These are phyloP conservation scores for Helicocarpus griseus DNA, from an alignment of 2,329 filamentous ascomycete genomes.

Conservation along the genomic window DNA sequence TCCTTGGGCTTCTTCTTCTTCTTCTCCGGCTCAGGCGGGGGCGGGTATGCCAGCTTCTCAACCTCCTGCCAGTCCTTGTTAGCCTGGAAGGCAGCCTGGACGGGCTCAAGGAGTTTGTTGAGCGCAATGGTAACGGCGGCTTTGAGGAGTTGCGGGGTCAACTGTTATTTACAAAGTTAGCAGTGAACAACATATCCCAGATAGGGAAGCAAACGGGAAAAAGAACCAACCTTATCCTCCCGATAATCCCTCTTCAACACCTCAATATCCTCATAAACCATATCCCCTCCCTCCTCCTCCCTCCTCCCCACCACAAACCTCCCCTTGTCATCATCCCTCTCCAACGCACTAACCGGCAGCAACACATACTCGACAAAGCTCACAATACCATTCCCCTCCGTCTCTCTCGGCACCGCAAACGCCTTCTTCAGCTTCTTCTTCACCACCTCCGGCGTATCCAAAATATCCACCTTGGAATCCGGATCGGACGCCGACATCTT, in stretches of 20 bases:
- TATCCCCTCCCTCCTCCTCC: conserved; percentile 57
- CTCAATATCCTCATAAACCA: conserved; percentile 69
- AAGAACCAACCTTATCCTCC: conserved; percentile 57
- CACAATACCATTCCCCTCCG: conserved; percentile 79
- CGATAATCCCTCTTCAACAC: conserved; percentile 71
- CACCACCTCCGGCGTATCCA: conserved; percentile 61
- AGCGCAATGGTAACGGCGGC: conserved; percentile 68
- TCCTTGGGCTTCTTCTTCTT: conserved; percentile 67
- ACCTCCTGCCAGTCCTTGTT: conserved; percentile 73
- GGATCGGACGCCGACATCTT: conserved; percentile 76
- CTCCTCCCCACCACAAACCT: conserved; percentile 59
- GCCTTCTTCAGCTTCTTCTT: conserved; percentile 81
- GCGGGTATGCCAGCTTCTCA: conserved; percentile 71
- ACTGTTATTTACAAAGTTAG: conserved; percentile 35
- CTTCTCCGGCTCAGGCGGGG: conserved; percentile 54
- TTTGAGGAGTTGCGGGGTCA: conserved; percentile 83
- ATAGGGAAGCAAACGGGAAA: neutral
- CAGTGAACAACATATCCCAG: neutral
- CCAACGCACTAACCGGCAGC: conserved; percentile 63
- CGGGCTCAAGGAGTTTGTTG: conserved; percentile 63
- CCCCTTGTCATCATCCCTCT: conserved; percentile 36
- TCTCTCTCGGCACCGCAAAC: conserved; percentile 61
- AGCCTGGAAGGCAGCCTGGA: conserved; percentile 61
- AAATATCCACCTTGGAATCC: conserved; percentile 15
- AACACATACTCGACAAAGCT: conserved; percentile 81